Base-by-base conservation (phyloP, 2,329 filamentous ascomycete species). In the Calonectria montana region DNA sequence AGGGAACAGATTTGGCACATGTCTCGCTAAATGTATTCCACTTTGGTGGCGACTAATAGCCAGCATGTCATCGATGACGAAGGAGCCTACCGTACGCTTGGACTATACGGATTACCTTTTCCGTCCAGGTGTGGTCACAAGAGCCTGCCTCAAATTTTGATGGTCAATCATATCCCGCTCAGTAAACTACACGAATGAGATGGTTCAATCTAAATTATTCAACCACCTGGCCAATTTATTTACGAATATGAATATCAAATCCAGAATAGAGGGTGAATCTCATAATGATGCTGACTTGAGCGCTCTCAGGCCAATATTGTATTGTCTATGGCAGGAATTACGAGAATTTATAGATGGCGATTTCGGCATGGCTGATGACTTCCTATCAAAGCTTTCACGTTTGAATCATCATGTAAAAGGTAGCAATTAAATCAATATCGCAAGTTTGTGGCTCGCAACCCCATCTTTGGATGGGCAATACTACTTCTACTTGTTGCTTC, bases 21-120 rank as follows among this genome's bases (percentile, higher is more conserved):
- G 27, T 63, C 53, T 69, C 39, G 70, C 65, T 27, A 50, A 65
- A 65, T n/a, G 43, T 27, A 45, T 69, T 68, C 59, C 59, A 62
- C 48, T 16, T 21, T 25, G 21, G 27, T 63, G 50, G 53, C 8
- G 43, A n/a, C n/a, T n/a, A 35, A 35, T 65, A 21, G 43, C 37
- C 62, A 55, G 35, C n/a, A 50, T 50, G 29, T 48, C 16, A 53
- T 29, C 15, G 23, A 45, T 15, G 53, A 18, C 18, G 31, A 35
- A 45, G 31, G 27, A 35, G 7, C 6, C 47, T 45, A 9, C 29
- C 50, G 39, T 29, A 45, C 16, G 35, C 62, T 23, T 41, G 16
- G 10, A 31, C 9, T 15, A 15, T 4, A 18, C 67, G 70, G 70
- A 48, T 66, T 53, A 25, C 39, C 62, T 69, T 72, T 66, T 69